Conservation (phyloP, 176 grass and related monocot species). For the Musa schizocarpa region DNA sequence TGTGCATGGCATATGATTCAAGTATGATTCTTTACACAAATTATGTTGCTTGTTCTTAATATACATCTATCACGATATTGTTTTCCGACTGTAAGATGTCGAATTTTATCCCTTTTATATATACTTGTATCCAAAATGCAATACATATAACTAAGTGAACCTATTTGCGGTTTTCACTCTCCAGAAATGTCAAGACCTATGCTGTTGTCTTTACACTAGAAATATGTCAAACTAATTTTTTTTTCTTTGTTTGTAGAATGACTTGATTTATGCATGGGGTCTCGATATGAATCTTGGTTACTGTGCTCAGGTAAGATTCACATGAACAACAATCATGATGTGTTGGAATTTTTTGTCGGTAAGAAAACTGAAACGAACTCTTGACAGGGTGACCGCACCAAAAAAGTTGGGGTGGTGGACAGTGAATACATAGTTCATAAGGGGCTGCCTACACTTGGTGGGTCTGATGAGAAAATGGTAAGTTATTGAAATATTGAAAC, state of each 20-base stretch:
- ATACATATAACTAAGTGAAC: no score
- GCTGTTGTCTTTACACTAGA: no score
- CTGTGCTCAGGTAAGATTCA: constrained; percentile 48
- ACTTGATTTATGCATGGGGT: constrained; percentile 81
- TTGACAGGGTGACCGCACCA: constrained; percentile 37
- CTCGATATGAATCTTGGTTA: constrained; percentile 81
- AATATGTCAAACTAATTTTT: no score
- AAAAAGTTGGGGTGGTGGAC: constrained; percentile 73
- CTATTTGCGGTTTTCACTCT: no score
- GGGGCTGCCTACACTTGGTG: constrained; percentile 61
- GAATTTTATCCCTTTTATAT: no score
- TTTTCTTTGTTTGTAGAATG: constrained; percentile 43
- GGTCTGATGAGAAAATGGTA: constrained; percentile 35
- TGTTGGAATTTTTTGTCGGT: not conserved
- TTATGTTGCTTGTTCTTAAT: no score
- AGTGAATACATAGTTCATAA: constrained; percentile 72
- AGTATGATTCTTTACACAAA: constrained; percentile 1
- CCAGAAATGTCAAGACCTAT: no score
- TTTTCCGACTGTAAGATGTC: no score
- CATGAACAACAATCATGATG: no score
- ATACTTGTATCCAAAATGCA: no score
- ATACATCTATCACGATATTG: no score
- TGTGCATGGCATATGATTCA: constrained; percentile 86
- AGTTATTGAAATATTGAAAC: not conserved
- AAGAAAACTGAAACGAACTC: not conserved